Conservation (phyloP, 352 stramenopile species). For the Phytophthora aleatoria region DNA sequence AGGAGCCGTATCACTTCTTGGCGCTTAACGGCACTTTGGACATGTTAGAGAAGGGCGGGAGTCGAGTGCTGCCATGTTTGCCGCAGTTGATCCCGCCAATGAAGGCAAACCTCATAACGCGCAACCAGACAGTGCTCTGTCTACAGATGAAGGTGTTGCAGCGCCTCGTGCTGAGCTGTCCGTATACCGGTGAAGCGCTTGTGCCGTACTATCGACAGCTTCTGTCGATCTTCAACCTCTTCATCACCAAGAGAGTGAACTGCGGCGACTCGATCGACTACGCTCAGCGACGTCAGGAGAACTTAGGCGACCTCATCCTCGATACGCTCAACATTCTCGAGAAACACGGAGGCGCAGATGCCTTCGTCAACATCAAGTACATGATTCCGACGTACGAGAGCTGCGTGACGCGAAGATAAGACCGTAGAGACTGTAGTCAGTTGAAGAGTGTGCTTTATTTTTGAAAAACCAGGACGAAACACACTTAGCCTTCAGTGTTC, state of each 20-base stretch:
- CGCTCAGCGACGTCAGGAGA: constrained; percentile 85
- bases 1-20: constrained; percentile 88
- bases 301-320: constrained; percentile 89
- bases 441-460: constrained; percentile 17
- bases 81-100: constrained; percentile 67
- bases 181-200: constrained; percentile 86
- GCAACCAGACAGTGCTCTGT: constrained; percentile 73
- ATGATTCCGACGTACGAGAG: constrained; percentile 96
- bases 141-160: constrained; percentile 82
- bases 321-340: constrained; percentile 92
- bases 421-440: not conserved
- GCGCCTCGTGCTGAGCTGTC: constrained; percentile 66
- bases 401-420: constrained; percentile 49
- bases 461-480: constrained; percentile 21
- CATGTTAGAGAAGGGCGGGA: constrained; percentile 79
- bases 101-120: constrained; percentile 88
- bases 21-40: constrained; percentile 80
- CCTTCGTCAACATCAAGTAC: constrained; percentile 97
- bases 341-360: constrained; percentile 79
- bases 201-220: constrained; percentile 94
- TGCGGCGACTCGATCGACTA: constrained; percentile 95
- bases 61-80: constrained; percentile 61
- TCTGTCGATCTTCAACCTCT: constrained; percentile 92
- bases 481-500: constrained; percentile 16
- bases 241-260: constrained; percentile 92